phyloP scores from a whole-genome alignment of 305 asterid species.

The Lippia alba region DNA sequence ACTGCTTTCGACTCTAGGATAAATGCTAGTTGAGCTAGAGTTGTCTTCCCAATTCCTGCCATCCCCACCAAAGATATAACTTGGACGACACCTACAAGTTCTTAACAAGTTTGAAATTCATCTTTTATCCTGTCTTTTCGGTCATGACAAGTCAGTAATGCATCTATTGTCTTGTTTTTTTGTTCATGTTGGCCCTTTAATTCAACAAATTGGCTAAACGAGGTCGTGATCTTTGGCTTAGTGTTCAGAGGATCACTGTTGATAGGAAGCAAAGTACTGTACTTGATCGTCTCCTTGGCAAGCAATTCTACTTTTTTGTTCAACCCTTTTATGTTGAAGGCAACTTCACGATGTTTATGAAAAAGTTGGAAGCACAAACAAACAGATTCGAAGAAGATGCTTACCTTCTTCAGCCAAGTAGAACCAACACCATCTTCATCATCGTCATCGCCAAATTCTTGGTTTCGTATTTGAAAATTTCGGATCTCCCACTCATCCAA shows the following conservation, averaged over 20 bases:
- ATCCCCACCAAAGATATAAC: constrained; percentile 32
- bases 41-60: constrained; percentile 41
- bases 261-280: constrained; percentile 10
- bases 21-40: constrained; percentile 32
- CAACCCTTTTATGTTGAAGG: not conserved
- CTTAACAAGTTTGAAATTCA: no score
- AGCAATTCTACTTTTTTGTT: not conserved
- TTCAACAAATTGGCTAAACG: not conserved
- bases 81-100: not conserved
- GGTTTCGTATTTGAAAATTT: not conserved
- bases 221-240: not conserved
- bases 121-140: no score
- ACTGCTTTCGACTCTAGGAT: not conserved
- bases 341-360: not conserved
- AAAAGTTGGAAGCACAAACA: not conserved
- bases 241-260: not conserved
- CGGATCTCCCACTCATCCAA: not conserved
- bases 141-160: not conserved
- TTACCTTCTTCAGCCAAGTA: constrained; percentile 9
- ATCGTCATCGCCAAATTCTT: not conserved
- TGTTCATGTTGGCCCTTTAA: not conserved
- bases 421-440: not conserved
- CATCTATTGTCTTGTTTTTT: not conserved
- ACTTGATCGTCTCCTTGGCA: constrained; percentile 5
- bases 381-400: constrained; percentile 13